Evolutionary conservation across 805 yeast genomes (phyloP).

Genomic region (Sugiyamaella floridensis): DNA sequence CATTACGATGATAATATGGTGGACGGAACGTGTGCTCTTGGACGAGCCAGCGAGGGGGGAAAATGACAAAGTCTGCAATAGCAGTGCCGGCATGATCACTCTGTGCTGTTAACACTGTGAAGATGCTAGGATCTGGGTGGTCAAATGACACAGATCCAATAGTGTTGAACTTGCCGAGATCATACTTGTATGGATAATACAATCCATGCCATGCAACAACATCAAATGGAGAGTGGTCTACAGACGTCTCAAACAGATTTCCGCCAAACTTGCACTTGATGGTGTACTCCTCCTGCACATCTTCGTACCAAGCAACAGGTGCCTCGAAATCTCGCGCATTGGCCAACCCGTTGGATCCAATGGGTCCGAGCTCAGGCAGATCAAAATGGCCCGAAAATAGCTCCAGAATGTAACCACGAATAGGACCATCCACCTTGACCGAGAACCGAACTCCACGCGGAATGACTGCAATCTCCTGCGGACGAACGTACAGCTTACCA

Average conservation of each 20-base stretch:
- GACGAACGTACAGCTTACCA: constrained; percentile 23
- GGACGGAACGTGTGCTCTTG: constrained; percentile 27
- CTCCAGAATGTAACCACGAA: constrained; percentile 25
- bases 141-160: constrained; percentile 27
- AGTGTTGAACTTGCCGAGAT: constrained; percentile 23
- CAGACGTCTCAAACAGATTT: constrained; percentile 12
- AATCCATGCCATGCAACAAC: constrained; percentile 28
- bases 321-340: constrained; percentile 25
- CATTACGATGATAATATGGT: constrained; percentile 27
- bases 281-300: constrained; percentile 5
- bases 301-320: constrained; percentile 24
- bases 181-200: constrained; percentile 27
- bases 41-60: constrained; percentile 28
- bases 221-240: constrained; percentile 24
- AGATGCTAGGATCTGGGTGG: constrained; percentile 28
- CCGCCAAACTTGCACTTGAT: constrained; percentile 15
- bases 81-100: constrained; percentile 23
- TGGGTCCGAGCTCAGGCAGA: constrained; percentile 27
- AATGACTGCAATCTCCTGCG: constrained; percentile 23
- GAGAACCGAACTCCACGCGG: constrained; percentile 24
- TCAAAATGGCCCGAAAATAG: constrained; percentile 25
- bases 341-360: constrained; percentile 27
- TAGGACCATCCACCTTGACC: constrained; percentile 18
- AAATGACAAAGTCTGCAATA: constrained; percentile 26
- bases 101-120: constrained; percentile 22